Percentiles rank a stretch among this genome's conserved stretches.
Conservation (phyloP, 225 moss, liverwort and hornwort genomes). For the Thuidium tamariscinum region DNA sequence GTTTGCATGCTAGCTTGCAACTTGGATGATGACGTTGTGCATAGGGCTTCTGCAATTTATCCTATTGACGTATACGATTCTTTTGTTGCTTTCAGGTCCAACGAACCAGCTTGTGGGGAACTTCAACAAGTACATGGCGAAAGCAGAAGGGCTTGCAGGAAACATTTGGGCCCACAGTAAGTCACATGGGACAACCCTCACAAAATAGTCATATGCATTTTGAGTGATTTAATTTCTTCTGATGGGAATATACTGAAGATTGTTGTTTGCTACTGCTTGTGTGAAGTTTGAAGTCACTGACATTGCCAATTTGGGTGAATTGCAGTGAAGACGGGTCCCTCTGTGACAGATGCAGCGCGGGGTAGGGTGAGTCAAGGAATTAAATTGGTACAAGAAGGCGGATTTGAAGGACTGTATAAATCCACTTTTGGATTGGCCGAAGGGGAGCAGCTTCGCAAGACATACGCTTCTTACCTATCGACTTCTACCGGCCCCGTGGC, state of each 20-base stretch:
- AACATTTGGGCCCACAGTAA: slow-evolving; percentile 72
- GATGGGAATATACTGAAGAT: neutral
- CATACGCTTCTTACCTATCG: slow-evolving; percentile 79
- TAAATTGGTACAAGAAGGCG: slow-evolving; percentile 61
- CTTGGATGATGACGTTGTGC: neutral
- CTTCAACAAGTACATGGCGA: slow-evolving; percentile 37
- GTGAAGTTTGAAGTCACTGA: neutral
- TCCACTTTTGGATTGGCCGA: slow-evolving; percentile 42
- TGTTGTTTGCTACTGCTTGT: neutral
- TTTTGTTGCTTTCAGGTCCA: slow-evolving; percentile 25
- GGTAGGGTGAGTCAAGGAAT: slow-evolving; percentile 66
- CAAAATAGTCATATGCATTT: neutral
- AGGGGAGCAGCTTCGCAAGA: slow-evolving; percentile 69
- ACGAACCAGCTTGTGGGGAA: slow-evolving; percentile 51
- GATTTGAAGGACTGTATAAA: slow-evolving; percentile 66
- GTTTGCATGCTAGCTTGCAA: neutral
- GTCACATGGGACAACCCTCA: neutral
- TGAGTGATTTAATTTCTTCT: neutral
- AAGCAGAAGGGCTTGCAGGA: slow-evolving; percentile 45
- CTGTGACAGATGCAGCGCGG: slow-evolving; percentile 58
- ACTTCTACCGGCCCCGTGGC: slow-evolving; percentile 84
- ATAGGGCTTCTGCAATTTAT: neutral
- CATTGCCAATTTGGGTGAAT: neutral
- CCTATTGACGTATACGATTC: neutral
- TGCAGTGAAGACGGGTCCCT: slow-evolving; percentile 67